A percentile compares a stretch with the other conserved stretches of the same genome.
These are phyloP conservation scores for Intubia oerlemansii DNA, from an alignment of 2,329 filamentous ascomycete genomes.

Conservation along the genomic window DNA sequence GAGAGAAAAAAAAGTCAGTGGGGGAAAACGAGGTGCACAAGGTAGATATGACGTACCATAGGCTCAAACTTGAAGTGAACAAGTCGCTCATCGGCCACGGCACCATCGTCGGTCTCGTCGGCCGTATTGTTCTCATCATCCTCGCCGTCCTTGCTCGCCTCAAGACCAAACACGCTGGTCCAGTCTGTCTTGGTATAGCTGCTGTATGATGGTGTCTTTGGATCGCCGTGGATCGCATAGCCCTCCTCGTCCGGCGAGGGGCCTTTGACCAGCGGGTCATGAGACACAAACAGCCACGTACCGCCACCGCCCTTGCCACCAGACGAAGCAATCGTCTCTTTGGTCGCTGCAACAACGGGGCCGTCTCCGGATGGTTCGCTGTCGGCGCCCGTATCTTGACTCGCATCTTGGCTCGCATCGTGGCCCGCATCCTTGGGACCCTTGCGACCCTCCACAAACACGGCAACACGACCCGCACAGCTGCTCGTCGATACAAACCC, in stretches of 20 bases:
- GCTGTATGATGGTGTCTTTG: too few species aligned
- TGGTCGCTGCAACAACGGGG: background rate
- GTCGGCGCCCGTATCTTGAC: conserved; percentile 5
- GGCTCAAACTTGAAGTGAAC: conserved; percentile 88
- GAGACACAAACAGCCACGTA: conserved; percentile 72
- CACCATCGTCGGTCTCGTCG: too few species aligned
- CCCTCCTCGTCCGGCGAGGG: conserved; percentile 10
- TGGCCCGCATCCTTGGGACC: background rate
- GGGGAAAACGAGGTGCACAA: too few species aligned
- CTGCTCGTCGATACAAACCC: conserved; percentile 84
- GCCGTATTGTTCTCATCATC: conserved; percentile 2
- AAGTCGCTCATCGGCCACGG: conserved; percentile 17
- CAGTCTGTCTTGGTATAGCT: conserved; percentile 6
- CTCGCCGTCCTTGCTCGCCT: conserved; percentile 4
- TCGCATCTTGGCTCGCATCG: too few species aligned
- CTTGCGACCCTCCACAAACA: conserved; percentile 65
- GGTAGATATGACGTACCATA: conserved; percentile 42
- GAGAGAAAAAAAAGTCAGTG: background rate
- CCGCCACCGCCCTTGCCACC: conserved; percentile 77
- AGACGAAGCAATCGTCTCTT: conserved; percentile 27
- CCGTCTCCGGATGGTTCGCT: conserved; percentile 12
- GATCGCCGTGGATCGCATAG: too few species aligned
- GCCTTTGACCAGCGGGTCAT: conserved; percentile 37
- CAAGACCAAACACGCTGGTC: conserved; percentile 19
- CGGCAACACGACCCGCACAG: conserved; percentile 69